phyloP scores from a whole-genome alignment of 1,139 yeast species.

The Geotrichum histeridarum region DNA sequence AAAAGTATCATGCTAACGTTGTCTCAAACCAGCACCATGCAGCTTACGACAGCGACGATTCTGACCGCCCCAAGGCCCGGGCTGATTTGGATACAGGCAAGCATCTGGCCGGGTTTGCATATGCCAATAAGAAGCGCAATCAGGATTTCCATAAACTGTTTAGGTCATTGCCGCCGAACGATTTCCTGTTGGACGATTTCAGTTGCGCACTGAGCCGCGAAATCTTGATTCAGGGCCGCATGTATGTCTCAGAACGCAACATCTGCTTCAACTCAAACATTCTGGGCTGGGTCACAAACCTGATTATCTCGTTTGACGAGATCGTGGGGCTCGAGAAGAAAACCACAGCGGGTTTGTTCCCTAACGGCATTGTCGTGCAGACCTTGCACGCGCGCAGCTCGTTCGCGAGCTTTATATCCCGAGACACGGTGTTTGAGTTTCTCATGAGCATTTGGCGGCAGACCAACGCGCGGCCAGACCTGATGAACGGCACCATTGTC shows the following conservation, averaged over 20 bases:
- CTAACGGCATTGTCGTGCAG: conserved; percentile 79
- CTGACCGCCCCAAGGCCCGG: conserved; percentile 9
- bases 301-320: conserved; percentile 68
- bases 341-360: conserved; percentile 82
- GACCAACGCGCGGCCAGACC: conserved; percentile 21
- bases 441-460: conserved; percentile 44
- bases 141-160: conserved; percentile 76
- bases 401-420: conserved; percentile 81
- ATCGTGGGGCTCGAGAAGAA: conserved; percentile 71
- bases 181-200: conserved; percentile 73
- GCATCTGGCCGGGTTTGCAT: conserved; percentile 41
- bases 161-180: conserved; percentile 61
- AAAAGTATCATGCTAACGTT: not conserved
- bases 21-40: not conserved
- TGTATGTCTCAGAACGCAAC: conserved; percentile 75
- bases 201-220: conserved; percentile 88
- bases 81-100: conserved; percentile 39
- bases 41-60: conserved; percentile 3
- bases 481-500: not conserved
- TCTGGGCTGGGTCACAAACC: conserved; percentile 85
- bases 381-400: conserved; percentile 59
- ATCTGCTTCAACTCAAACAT: conserved; percentile 88
- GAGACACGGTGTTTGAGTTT: conserved; percentile 73
- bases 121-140: conserved; percentile 65
- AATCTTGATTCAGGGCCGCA: conserved; percentile 82